A percentile compares a stretch with the other conserved stretches of the same genome.
Evolutionary conservation across 257 asterid genomes (phyloP).

Genomic region (Scutellaria galericulata): DNA sequence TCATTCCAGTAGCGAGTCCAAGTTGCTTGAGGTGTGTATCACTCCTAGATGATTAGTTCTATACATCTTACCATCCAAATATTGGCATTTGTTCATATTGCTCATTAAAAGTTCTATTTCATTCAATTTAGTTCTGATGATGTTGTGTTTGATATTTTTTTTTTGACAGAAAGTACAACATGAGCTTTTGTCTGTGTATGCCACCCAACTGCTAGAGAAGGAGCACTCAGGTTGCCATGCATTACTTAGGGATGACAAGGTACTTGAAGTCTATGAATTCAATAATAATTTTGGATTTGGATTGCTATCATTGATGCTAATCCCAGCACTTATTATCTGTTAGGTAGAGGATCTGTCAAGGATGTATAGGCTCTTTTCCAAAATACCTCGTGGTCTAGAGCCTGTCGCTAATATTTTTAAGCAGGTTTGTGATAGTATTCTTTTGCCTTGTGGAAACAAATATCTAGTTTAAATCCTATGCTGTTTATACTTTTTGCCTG

Average conservation of each 20-base stretch:
- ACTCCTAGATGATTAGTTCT: slow-evolving; percentile 29
- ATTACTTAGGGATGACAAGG: slow-evolving; percentile 96
- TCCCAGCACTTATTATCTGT: slow-evolving; percentile 21
- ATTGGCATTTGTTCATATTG: slow-evolving; percentile 20
- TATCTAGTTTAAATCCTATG: slow-evolving; percentile 7
- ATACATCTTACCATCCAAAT: slow-evolving; percentile 25
- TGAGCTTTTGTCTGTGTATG: slow-evolving; percentile 88
- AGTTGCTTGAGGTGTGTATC: slow-evolving; percentile 91
- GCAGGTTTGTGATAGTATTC: slow-evolving; percentile 62
- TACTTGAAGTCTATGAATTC: slow-evolving; percentile 35
- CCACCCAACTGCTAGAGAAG: slow-evolving; percentile 92
- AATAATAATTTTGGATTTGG: slow-evolving; percentile 19
- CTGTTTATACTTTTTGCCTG: slow-evolving; percentile 19
- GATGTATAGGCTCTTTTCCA: slow-evolving; percentile 96
- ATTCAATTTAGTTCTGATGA: not conserved
- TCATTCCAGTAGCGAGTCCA: slow-evolving; percentile 92
- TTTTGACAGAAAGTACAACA: slow-evolving; percentile 77
- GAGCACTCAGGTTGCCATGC: slow-evolving; percentile 99
- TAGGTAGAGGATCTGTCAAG: slow-evolving; percentile 95
- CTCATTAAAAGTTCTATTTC: not conserved
- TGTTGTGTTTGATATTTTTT: slow-evolving; percentile 11
- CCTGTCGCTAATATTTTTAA: slow-evolving; percentile 74
- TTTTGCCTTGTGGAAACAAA: slow-evolving; percentile 19
- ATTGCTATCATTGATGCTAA: slow-evolving; percentile 29
- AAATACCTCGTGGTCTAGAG: slow-evolving; percentile 82